Conservation (phyloP, 148 eudicot genomes). For the Talinum fruticosum region DNA sequence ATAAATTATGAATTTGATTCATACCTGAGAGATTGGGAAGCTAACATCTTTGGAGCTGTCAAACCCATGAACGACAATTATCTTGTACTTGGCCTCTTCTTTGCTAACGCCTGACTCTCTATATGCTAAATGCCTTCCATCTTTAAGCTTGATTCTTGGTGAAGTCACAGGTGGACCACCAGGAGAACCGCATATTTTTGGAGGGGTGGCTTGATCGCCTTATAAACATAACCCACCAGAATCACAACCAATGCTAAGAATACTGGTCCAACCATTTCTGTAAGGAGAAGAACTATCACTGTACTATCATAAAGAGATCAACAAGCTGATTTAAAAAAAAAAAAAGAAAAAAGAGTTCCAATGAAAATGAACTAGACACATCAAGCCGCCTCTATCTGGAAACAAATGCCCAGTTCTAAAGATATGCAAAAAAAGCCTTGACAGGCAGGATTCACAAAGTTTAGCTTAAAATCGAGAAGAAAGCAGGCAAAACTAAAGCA, state of each 20-base stretch:
- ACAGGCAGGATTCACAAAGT: not conserved
- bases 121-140: constrained; percentile 75
- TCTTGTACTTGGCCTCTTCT: constrained; percentile 59
- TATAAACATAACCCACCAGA: constrained; percentile 41
- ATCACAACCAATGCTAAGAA: constrained; percentile 36
- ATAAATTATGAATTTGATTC: constrained; percentile 11
- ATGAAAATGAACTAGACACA: not conserved
- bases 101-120: constrained; percentile 56
- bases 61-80: constrained; percentile 60
- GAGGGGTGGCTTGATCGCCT: constrained; percentile 49
- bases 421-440: not conserved
- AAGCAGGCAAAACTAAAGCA: not conserved
- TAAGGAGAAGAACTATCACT: not conserved
- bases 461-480: not conserved
- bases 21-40: constrained; percentile 55
- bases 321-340: not conserved
- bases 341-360: not conserved
- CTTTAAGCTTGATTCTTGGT: constrained; percentile 55
- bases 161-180: constrained; percentile 73
- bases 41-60: constrained; percentile 51
- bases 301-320: not conserved
- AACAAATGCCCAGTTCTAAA: too few species aligned
- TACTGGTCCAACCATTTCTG: constrained; percentile 47
- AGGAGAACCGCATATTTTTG: constrained; percentile 56
- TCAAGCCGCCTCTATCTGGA: too few species aligned